phyloP scores from a whole-genome alignment of 352 stramenopile species.

The Pythium volutum region DNA sequence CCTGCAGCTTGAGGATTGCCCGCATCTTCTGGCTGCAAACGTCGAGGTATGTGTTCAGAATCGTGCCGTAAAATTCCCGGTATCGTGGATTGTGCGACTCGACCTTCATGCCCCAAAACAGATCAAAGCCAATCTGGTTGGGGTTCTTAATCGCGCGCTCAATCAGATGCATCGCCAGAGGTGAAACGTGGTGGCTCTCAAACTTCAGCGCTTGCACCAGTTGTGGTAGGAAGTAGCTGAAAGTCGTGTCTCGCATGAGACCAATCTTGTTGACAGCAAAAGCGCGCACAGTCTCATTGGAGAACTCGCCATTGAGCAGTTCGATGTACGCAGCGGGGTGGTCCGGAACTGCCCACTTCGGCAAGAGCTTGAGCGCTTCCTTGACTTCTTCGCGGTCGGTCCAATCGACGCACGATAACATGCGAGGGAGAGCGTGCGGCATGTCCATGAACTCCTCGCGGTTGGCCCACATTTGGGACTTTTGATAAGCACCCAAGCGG shows the following conservation, averaged over 20 bases:
- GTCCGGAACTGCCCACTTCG: conserved; percentile 63
- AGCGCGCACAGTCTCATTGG: conserved; percentile 61
- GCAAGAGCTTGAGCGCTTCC: conserved; percentile 64
- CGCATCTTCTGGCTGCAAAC: conserved; percentile 90
- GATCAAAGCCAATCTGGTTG: conserved; percentile 85
- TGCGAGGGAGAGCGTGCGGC: conserved; percentile 61
- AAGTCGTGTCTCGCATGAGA: conserved; percentile 83
- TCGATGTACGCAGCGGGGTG: conserved; percentile 82
- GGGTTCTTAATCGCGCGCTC: conserved; percentile 86
- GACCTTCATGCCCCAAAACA: conserved; percentile 90
- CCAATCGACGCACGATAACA: conserved; percentile 83
- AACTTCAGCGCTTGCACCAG: conserved; percentile 90
- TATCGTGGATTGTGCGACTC: conserved; percentile 84
- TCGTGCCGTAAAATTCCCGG: conserved; percentile 72
- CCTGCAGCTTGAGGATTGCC: conserved; percentile 88
- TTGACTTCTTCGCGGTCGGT: conserved; percentile 65
- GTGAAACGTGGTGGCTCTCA: conserved; percentile 81
- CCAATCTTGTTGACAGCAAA: conserved; percentile 80
- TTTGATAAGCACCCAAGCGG: conserved; percentile 77
- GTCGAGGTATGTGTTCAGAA: conserved; percentile 82
- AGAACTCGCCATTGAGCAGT: conserved; percentile 78
- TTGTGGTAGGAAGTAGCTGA: conserved; percentile 87
- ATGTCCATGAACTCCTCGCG: conserved; percentile 81
- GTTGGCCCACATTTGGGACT: conserved; percentile 78
- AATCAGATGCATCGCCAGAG: conserved; percentile 76